These are phyloP conservation scores for Rubroboletus pulcherrimus DNA, from an alignment of 768 basidiomycete genomes.

Conservation along the genomic window DNA sequence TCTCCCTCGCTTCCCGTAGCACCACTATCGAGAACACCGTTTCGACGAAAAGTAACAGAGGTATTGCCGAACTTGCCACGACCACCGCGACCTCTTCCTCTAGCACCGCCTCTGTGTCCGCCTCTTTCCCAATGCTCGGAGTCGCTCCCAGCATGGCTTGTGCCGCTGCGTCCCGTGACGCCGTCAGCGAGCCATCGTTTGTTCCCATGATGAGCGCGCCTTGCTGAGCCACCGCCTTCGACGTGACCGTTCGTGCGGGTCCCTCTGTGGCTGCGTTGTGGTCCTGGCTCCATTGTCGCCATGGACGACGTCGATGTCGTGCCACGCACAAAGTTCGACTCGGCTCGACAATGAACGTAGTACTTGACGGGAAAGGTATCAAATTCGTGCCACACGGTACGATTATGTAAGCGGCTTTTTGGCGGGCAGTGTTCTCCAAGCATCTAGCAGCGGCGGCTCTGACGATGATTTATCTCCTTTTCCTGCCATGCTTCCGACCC, in stretches of 20 bases:
- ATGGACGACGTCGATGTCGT: conserved; percentile 8
- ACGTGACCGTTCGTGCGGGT: conserved; percentile 19
- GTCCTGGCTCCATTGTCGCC: conserved; percentile 26
- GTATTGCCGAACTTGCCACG: conserved; percentile 41
- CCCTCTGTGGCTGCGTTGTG: conserved; percentile 20
- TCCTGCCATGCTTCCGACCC: not conserved
- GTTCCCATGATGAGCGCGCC: conserved; percentile 44
- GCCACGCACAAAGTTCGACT: not conserved
- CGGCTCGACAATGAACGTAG: not conserved
- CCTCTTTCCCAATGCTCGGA: conserved; percentile 63
- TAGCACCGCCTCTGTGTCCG: conserved; percentile 49
- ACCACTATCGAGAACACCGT: conserved; percentile 28
- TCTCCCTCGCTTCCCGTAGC: conserved; percentile 33
- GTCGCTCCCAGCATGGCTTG: conserved; percentile 38
- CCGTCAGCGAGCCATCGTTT: conserved; percentile 57
- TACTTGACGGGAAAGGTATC: too few species aligned
- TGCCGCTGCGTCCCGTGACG: conserved; percentile 31
- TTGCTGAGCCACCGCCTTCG: conserved; percentile 18
- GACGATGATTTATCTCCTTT: too few species aligned
- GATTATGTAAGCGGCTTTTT: too few species aligned
- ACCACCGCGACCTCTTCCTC: conserved; percentile 39
- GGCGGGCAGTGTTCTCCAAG: too few species aligned
- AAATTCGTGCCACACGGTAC: too few species aligned
- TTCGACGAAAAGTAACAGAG: conserved; percentile 34
- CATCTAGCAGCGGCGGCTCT: too few species aligned